These are phyloP conservation scores for Arctostaphylos glauca DNA, from an alignment of 148 eudicot genomes.

Conservation along the genomic window DNA sequence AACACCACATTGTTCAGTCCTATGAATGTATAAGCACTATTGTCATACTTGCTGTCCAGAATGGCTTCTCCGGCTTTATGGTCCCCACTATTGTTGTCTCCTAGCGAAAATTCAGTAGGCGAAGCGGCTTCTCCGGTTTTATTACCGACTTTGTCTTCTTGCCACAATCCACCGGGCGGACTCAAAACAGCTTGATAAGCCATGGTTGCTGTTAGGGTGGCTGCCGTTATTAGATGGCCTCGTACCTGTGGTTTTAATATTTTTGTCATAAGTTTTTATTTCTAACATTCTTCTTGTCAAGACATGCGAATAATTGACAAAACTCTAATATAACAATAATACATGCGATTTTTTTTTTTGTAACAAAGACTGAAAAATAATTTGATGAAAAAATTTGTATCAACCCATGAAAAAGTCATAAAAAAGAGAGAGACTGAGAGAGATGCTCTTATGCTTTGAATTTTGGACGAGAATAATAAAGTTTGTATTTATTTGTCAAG, in stretches of 20 bases:
- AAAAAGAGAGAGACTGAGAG: no score
- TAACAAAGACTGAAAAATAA: no score
- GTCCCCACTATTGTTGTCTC: neutral
- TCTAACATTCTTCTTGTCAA: no score
- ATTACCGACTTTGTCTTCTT: neutral
- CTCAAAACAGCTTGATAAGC: neutral
- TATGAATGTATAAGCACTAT: rapidly evolving
- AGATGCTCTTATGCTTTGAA: no score
- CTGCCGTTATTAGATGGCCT: neutral
- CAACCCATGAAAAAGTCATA: no score
- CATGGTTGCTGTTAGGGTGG: constrained; percentile 6
- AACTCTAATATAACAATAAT: no score
- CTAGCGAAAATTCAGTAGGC: neutral
- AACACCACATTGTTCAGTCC: neutral
- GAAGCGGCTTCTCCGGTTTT: neutral
- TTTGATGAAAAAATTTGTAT: no score
- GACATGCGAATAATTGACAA: no score
- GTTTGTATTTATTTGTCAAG: no score
- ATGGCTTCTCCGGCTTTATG: neutral
- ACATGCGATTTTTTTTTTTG: no score
- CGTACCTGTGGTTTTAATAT: neutral
- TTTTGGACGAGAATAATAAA: no score
- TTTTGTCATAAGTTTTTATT: no score
- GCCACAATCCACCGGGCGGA: constrained; percentile 9
- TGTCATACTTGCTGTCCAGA: neutral